Base-by-base conservation (phyloP, 257 asterid genomes). In the Ilex asprella region DNA sequence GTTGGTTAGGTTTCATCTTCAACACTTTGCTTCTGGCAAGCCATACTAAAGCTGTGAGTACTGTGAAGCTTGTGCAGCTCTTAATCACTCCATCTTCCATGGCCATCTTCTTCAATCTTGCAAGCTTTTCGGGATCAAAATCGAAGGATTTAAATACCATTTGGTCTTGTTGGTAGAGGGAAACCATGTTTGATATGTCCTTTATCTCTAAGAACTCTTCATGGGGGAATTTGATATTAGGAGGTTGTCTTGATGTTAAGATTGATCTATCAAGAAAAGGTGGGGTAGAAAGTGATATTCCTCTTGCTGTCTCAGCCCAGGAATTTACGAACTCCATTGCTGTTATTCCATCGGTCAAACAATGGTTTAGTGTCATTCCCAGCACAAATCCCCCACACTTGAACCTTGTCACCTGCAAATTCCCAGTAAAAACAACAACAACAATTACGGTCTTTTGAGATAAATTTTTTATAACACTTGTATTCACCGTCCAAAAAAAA, bases 261-360 rank as follows among this genome's bases (percentile, higher is more conserved):
- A 69, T 47, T 15, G 63, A 41, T 21, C 73, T 62, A 16, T 69
- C 73, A 57, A 69, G 61, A 56, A 61, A 61, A 12, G 73, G 73
- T 16, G 62, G 49, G 30, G 0, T 16, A 7, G 27, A 8, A 3
- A 53, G 57, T 14, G 56, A 6, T 30, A 63, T 39, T 29, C 58
- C 75, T 63, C 70, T 70, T n/a, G 70, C 30, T 12, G 70, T 64
- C 51, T 70, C 70, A 15, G 60, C 75, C 75, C 75, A 70, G 14
- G 75, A 58, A 29, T 70, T 70, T 12, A 70, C 62, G 41, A 70
- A 70, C 59, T 70, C 66, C 61, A 64, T 70, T 6, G 75, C 69
- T 14, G 30, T 3, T 6, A 39, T 31, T 55, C 73, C 73, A 55
- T 69, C 73, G 13, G 44, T 14, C 68, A 69, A 31, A 31, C 68